Percentiles rank a stretch among this genome's conserved stretches.
phyloP scores from a whole-genome alignment of 2,329 filamentous ascomycete genomes.

The Epichloe elymi region DNA sequence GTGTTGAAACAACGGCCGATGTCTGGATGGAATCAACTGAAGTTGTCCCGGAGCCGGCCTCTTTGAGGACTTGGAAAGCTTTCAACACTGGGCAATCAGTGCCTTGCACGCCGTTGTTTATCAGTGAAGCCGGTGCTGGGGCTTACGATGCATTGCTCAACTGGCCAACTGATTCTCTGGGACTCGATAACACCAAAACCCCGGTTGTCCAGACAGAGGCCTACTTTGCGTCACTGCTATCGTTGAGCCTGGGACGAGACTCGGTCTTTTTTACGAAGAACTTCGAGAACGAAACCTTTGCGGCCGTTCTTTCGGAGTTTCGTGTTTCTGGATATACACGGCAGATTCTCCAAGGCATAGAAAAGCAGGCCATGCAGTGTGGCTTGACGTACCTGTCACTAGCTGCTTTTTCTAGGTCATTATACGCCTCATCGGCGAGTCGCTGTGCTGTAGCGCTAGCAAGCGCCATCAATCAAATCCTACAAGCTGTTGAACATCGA shows the following conservation, averaged over 20 bases:
- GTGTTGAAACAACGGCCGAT: slow-evolving; percentile 11
- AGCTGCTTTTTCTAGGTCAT: slow-evolving; percentile 30
- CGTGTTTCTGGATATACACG: slow-evolving; percentile 45
- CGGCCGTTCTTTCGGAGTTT: slow-evolving; percentile 29
- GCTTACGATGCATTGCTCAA: slow-evolving; percentile 52
- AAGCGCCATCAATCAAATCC: slow-evolving; percentile 33
- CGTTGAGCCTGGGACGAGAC: slow-evolving; percentile 55
- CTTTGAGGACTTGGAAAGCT: slow-evolving; percentile 55
- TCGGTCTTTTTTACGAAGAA: slow-evolving; percentile 64
- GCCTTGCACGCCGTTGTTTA: slow-evolving; percentile 34
- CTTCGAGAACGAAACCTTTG: slow-evolving; percentile 37
- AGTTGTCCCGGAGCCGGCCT: slow-evolving; percentile 17
- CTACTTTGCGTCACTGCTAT: slow-evolving; percentile 46
- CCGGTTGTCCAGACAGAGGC: slow-evolving; percentile 32
- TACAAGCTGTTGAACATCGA: slow-evolving; percentile 35
- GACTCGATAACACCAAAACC: slow-evolving; percentile 23
- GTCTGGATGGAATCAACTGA: slow-evolving; percentile 34
- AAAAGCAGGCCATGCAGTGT: slow-evolving; percentile 33
- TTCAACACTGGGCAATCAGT: slow-evolving; percentile 35
- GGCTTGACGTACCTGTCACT: slow-evolving; percentile 34
- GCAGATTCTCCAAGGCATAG: slow-evolving; percentile 32
- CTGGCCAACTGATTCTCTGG: slow-evolving; percentile 26
- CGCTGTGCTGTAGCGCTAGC: slow-evolving; percentile 39
- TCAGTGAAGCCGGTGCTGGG: slow-evolving; percentile 54
- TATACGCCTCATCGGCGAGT: slow-evolving; percentile 30